Evolutionary conservation across 805 yeast species (phyloP), one percentile per base, ranked within the genome.

Genomic region (Saccharomycopsis javanensis): DNA sequence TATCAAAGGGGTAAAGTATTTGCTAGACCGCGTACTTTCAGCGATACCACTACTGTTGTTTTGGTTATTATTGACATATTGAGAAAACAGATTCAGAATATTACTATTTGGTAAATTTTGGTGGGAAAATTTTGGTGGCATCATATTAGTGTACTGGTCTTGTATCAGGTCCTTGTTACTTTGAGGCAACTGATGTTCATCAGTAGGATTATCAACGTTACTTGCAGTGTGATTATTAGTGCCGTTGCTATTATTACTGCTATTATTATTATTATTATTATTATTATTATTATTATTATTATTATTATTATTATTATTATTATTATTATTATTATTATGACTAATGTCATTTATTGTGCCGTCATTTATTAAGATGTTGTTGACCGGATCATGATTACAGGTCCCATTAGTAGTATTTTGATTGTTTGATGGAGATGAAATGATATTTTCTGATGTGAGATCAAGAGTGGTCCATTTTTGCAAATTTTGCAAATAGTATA

Each of bases 1-100:
- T 1, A 84, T 79, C 60, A 86, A 73, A 0, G 95, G 94, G 1
- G 94, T 86, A 69, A 84, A 86, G 4, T 79, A 79, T 53, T 52
- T 52, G 46, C 48, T 34, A 5, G 30, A 34, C 13, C 38, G 54
- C 1, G 51, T 30, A 28, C 50, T 18, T 25, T 35, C 51, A 5
- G 28, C 5, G 10, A 5, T 27, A 28, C 25, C 27, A 4, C 13
- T 38, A 25, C 5, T 15, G 5, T 1, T 15, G 31, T 27, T 25
- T 18, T 52, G 45, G 15, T 10, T 23, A 52, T 23, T 28, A 4
- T 52, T 52, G 7, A 37, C 53, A 51, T 55, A 52, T 31, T 54
- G 46, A 20, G 55, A 30, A 38, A n/a, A 48, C 50, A 30, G 37
- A 37, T 34, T 48, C 20, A 18, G 35, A 28, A n/a, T 23, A 30